Evolutionary conservation across 768 basidiomycete genomes (phyloP), one percentile per base, ranked within the genome.

Genomic region (Rhizopogon vesiculosus): DNA sequence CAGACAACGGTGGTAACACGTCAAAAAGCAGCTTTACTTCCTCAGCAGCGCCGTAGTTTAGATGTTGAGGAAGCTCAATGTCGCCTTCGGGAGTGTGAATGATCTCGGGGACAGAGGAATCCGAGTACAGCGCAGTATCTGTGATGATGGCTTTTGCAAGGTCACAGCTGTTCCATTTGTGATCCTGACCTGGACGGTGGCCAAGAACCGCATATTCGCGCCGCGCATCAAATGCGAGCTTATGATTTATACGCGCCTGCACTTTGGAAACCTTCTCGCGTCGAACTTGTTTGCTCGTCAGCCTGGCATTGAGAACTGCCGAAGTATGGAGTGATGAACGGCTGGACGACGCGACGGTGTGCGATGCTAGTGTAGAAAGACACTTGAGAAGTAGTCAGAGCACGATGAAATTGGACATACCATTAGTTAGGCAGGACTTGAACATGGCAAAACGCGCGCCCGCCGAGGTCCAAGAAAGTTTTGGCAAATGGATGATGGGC

Each of bases 191-290:
- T 6, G 81, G 75, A 42, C 83, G 77, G 15, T 83, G 83, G 12
- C 94, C 94, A 6, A 93, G 81, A 15, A 95, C 79, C 55, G 89
- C 83, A 61, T 89, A 85, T 15, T 71, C 58, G 87, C 79, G 45
- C 72, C 75, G 53, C 66, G 76, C 31, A 63, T 75, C 42, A 69
- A 71, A 19, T 70, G 75, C 48, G 63, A 64, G 55, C 69, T 67
- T 58, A 57, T 63, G 53, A 72, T 74, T 61, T 77, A 75, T 35
- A 73, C 75, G 57, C 78, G 77, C 58, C 78, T 75, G 57, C 70
- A 74, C 46, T 74, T 66, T 70, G 78, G 82, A 59, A 63, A 65
- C 63, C 75, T 80, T 58, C 69, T 72, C 43, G 72, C 68, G 42
- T 66, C 69, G 33, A 70, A 72, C 28, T 74, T 65, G 45, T 72